Conservation (phyloP, 2,329 filamentous ascomycete species). For the Cadophora sp. region DNA sequence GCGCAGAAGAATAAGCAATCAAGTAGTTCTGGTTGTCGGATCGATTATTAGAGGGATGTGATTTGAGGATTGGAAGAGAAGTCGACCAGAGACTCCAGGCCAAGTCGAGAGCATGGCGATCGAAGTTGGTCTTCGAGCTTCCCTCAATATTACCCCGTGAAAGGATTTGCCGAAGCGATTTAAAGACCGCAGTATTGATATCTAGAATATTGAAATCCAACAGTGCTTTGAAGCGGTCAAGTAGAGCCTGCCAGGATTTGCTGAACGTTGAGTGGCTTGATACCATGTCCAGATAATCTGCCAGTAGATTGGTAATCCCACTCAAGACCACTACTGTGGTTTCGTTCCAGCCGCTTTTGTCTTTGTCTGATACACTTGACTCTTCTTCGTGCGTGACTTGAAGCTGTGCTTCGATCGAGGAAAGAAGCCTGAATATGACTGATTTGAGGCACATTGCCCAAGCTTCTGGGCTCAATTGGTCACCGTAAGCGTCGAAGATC, state of each 20-base stretch:
- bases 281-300: slow-evolving; percentile 78
- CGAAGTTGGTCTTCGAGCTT: slow-evolving; percentile 42
- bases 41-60: slow-evolving; percentile 51
- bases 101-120: slow-evolving; percentile 58
- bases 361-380: slow-evolving; percentile 48
- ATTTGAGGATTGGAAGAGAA: slow-evolving; percentile 61
- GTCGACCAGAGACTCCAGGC: slow-evolving; percentile 76
- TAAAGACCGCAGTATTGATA: slow-evolving; percentile 74
- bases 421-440: slow-evolving; percentile 80
- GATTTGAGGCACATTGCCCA: slow-evolving; percentile 85
- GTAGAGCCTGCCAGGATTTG: slow-evolving; percentile 75
- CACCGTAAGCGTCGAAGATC: slow-evolving; percentile 91
- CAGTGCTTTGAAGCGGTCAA: slow-evolving; percentile 71
- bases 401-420: slow-evolving; percentile 69
- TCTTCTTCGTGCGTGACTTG: slow-evolving; percentile 45
- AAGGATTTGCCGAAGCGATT: slow-evolving; percentile 69
- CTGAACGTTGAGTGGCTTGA: slow-evolving; percentile 71
- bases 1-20: slow-evolving; percentile 80
- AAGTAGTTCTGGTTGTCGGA: slow-evolving; percentile 79
- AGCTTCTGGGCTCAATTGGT: slow-evolving; percentile 75
- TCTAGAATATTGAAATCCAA: slow-evolving; percentile 70
- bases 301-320: slow-evolving; percentile 75
- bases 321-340: slow-evolving; percentile 77
- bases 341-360: slow-evolving; percentile 69
- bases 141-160: slow-evolving; percentile 54